phyloP scores from a whole-genome alignment of 2,329 filamentous ascomycete species.

The Anthostomella pinea region DNA sequence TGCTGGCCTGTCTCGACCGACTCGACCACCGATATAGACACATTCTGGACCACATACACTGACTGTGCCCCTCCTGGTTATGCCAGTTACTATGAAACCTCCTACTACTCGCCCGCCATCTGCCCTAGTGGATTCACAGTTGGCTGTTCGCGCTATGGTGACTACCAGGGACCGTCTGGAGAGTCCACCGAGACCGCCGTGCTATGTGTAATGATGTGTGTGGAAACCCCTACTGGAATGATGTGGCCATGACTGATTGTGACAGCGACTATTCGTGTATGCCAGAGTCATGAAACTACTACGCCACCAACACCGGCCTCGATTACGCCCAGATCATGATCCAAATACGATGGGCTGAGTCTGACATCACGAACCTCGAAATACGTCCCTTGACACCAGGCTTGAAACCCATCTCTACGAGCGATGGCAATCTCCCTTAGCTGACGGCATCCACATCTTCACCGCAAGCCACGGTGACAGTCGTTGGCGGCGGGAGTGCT shows the following conservation, averaged over 20 bases:
- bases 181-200: constrained; percentile 14
- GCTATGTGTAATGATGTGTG: constrained; percentile 11
- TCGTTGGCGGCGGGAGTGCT: neutral
- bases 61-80: constrained; percentile 14
- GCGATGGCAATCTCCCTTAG: too few relatives aligned
- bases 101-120: constrained; percentile 17
- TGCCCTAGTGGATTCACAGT: constrained; percentile 13
- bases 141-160: constrained; percentile 9
- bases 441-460: too few relatives aligned
- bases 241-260: too few relatives aligned
- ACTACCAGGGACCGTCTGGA: constrained; percentile 11
- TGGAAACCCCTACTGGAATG: neutral
- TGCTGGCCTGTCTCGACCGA: constrained; percentile 12
- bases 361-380: constrained; percentile 14
- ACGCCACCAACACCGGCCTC: constrained; percentile 14
- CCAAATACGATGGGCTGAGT: constrained; percentile 16
- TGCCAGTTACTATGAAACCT: constrained; percentile 12
- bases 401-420: constrained; percentile 2
- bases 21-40: constrained; percentile 8
- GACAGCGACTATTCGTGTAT: constrained; percentile 13
- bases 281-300: constrained; percentile 9
- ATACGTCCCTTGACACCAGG: constrained; percentile 16
- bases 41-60: constrained; percentile 10
- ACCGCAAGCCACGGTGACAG: neutral
- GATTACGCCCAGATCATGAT: constrained; percentile 14